Base-by-base conservation (phyloP, 2,329 filamentous ascomycete species). In the Sarocladium brachiariae region DNA sequence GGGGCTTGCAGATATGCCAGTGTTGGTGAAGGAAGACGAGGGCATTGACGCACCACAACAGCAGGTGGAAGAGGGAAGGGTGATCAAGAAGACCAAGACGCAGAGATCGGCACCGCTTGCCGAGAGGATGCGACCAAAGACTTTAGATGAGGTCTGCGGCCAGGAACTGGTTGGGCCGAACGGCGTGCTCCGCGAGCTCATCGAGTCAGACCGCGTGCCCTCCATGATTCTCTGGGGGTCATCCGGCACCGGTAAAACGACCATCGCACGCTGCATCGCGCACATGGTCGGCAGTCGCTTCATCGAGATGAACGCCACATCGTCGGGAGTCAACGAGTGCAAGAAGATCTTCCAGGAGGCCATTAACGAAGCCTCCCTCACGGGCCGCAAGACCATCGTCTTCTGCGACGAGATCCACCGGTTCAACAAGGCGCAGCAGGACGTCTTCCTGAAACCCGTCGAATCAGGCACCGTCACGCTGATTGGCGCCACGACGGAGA, bases 351-450 rank as follows among this genome's bases (percentile, higher is more conserved):
- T 97, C 61, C 73, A 76, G 19, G 90, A 96, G 57, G 91, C 93
- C 0, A 82, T 80, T 53, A 87, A 83, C 60, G 93, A 97, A 64
- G 70, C 90, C 43, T 72, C 75, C 1, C 72, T 97, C 49, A 95
- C 89, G 0, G 92, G 92, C 1, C 79, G 90, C 54, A 92, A 88
- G 70, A 97, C 93, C 0, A 95, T 99, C 56, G 83, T 99, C 56
- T 99, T 99, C 66, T 96, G 92, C 70, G 93, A 99, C 70, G 93
- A 97, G 72, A 93, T 96, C 45, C 90, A 96, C 67, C 76, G 92
- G 24, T 96, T 96, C 73, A 87, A 80, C 58, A 96, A 96, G 69
- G 78, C 84, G 0, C 93, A 97, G 65, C 93, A 99, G 63, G 93
- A 97, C 67, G 87, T 96, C 1, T 97, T 97, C 59, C 74, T 99